Conservation (phyloP, 768 basidiomycete species). For the Termitomyces sp. region DNA sequence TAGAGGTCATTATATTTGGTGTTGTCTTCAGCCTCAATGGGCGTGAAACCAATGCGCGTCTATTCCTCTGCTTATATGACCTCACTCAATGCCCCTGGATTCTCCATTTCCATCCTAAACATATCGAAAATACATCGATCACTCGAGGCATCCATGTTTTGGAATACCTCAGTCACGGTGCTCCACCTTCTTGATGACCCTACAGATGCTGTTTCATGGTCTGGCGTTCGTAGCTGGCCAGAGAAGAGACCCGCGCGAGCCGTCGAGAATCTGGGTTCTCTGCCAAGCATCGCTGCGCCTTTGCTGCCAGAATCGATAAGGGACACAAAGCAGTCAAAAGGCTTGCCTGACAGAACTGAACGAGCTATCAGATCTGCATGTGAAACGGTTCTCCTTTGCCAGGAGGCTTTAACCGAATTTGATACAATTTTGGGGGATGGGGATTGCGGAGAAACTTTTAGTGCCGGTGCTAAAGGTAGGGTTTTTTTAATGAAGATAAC, state of each 20-base stretch:
- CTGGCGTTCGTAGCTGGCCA: slow-evolving; percentile 31
- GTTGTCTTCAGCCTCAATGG: slow-evolving; percentile 19
- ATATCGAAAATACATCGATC: slow-evolving; percentile 27
- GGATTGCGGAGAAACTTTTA: slow-evolving; percentile 59
- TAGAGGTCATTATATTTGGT: not conserved
- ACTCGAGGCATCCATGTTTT: slow-evolving; percentile 1
- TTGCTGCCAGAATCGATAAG: not conserved
- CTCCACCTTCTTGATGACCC: slow-evolving; percentile 37
- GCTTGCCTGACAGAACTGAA: slow-evolving; percentile 16
- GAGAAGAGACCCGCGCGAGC: not conserved
- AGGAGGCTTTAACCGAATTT: slow-evolving; percentile 51
- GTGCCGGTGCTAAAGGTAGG: slow-evolving; percentile 39
- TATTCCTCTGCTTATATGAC: slow-evolving; percentile 55
- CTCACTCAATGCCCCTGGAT: slow-evolving; percentile 57
- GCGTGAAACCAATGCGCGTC: slow-evolving; percentile 36
- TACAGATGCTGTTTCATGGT: slow-evolving; percentile 40
- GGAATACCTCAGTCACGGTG: slow-evolving; percentile 15
- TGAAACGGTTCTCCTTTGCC: slow-evolving; percentile 37
- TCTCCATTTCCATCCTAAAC: slow-evolving; percentile 51
- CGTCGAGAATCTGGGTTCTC: not conserved
- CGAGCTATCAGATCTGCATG: slow-evolving; percentile 35
- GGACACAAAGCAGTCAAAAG: not conserved
- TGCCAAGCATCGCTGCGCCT: not conserved
- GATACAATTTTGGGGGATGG: slow-evolving; percentile 65
- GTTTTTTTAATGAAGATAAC: not conserved